Evolutionary conservation across 495 filamentous ascomycete genomes (phyloP), one percentile per base, ranked within the genome.

Genomic region (Trichoderma gamsii): DNA sequence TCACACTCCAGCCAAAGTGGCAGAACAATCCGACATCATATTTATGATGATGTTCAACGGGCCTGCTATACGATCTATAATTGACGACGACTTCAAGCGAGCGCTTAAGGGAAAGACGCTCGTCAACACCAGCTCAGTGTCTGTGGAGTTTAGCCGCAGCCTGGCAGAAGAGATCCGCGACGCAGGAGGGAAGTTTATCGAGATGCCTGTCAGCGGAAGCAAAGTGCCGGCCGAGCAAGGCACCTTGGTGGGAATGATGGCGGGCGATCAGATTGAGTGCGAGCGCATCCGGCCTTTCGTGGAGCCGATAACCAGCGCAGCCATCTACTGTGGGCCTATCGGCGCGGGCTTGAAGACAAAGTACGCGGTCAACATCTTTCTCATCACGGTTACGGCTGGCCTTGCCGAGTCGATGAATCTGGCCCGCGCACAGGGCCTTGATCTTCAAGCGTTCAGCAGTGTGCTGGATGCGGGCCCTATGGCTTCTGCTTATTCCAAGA

Each of bases 201-300:
- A 70, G 29, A 70, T 68, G 69, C 69, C 66, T 32, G 69, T 70
- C 41, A 68, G 69, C 27, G 69, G 69, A 15, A 70, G 69, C 41
- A 70, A 70, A 64, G 41, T 68, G 13, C 69, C 69, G 2, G 69
- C 69, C 23, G 69, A 68, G 29, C 46, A 61, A 68, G 69, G 69
- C 3, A 27, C 35, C 15, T 66, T 70, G 15, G 69, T 70, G n/a
- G 69, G 66, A n/a, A 51, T 70, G 69, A 32, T 70, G 23, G 69
- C 51, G 2, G 66, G 69, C 29, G 69, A 68, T n/a, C 41, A 61
- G 16, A 32, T 32, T 3, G 56, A 29, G 16, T 61, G 23, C 27
- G 56, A 61, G 56, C 25, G 25, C 66, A 44, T 68, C 43, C 25
- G 41, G 13, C 52, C 64, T 8, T n/a, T 64, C 41, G 21, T 68